Percentiles rank a stretch among this genome's conserved stretches.
Conservation (phyloP, 352 stramenopile species). For the Albugo candida region DNA sequence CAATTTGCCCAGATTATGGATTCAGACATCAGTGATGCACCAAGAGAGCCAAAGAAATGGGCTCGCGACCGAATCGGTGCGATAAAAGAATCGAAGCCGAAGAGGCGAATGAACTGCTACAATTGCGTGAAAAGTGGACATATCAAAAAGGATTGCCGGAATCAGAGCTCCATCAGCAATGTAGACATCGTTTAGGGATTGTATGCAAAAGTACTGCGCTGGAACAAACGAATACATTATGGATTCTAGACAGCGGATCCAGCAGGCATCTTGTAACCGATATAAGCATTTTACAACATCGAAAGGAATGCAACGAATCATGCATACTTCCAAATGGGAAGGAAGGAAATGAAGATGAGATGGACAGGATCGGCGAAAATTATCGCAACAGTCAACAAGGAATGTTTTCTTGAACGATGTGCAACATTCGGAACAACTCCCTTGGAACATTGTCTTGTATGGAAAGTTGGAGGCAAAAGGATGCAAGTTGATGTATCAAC, state of each 20-base stretch:
- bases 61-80: neutral
- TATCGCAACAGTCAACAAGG: neutral
- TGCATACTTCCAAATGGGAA: neutral
- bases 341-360: neutral
- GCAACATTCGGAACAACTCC: neutral
- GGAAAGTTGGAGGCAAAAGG: neutral
- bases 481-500: neutral
- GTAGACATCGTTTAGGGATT: neutral
- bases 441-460: neutral
- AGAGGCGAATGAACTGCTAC: neutral
- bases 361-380: neutral
- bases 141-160: neutral
- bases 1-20: slow-evolving; percentile 1
- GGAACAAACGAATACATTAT: neutral
- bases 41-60: no score
- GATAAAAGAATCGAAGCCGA: neutral
- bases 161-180: neutral
- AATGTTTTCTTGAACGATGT: neutral
- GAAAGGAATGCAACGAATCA: neutral
- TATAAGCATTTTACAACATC: neutral
- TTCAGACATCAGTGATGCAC: neutral
- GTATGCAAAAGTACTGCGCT: neutral
- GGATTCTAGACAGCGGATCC: neutral
- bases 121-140: neutral
- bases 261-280: neutral